Conservation (phyloP, 2,329 filamentous ascomycete genomes). For the Rutstroemia sp. region DNA sequence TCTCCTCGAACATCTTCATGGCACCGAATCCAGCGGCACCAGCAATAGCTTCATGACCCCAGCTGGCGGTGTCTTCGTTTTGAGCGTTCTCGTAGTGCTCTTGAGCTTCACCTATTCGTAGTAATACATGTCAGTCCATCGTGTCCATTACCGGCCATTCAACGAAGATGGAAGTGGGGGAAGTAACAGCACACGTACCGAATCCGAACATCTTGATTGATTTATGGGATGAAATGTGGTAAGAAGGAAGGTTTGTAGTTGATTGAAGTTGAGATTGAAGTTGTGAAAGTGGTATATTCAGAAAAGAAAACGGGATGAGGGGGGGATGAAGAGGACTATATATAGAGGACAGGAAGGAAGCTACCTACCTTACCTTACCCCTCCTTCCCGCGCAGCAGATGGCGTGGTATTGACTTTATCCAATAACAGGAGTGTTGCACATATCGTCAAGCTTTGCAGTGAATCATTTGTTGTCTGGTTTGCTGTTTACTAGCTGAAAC, state of each 20-base stretch:
- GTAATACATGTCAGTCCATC: not conserved
- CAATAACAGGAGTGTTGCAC: too few species aligned
- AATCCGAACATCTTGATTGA: conserved; percentile 26
- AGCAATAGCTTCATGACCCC: conserved; percentile 67
- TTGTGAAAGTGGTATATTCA: not conserved
- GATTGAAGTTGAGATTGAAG: not conserved
- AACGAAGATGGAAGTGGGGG: not conserved
- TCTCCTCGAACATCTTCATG: conserved; percentile 74
- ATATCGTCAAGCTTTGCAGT: too few species aligned
- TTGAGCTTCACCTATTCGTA: conserved; percentile 34
- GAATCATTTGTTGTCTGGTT: too few species aligned
- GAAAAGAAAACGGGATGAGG: not conserved
- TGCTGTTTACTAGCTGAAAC: too few species aligned
- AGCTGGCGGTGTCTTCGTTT: conserved; percentile 45
- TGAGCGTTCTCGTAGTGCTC: conserved; percentile 39
- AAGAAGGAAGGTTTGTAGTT: not conserved
- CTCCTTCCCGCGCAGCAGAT: too few species aligned
- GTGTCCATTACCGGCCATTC: too few species aligned
- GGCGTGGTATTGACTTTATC: too few species aligned
- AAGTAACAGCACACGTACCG: conserved; percentile 14
- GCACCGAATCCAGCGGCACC: conserved; percentile 72
- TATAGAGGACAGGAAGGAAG: not conserved
- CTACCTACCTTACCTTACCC: too few species aligned
- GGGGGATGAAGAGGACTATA: conserved; percentile 4
- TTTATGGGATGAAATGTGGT: conserved; percentile 6